phyloP scores from a whole-genome alignment of 2,329 filamentous ascomycete genomes.

The Diaporthe humulicola region DNA sequence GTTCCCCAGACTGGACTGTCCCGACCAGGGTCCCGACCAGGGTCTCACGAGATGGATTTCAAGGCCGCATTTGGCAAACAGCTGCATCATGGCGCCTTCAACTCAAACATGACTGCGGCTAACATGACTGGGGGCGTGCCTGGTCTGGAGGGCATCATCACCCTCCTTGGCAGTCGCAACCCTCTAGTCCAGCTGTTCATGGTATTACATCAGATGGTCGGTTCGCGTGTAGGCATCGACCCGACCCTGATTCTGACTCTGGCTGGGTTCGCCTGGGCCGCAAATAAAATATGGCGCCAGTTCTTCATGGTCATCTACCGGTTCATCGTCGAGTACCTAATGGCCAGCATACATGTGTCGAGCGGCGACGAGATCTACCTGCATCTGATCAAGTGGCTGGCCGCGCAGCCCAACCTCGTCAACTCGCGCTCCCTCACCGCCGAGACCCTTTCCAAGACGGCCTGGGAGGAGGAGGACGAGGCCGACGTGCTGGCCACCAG shows the following conservation, averaged over 20 bases:
- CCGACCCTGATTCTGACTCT: slow-evolving; percentile 61
- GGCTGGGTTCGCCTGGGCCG: slow-evolving; percentile 62
- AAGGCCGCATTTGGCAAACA: slow-evolving; percentile 41
- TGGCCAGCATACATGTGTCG: slow-evolving; percentile 65
- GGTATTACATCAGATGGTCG: slow-evolving; percentile 61
- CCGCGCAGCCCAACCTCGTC: slow-evolving; percentile 63
- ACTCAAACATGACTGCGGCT: slow-evolving; percentile 41
- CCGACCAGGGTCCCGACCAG: background rate
- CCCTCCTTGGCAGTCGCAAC: slow-evolving; percentile 58
- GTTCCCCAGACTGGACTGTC: background rate
- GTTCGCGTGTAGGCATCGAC: slow-evolving; percentile 61
- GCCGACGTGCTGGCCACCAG: slow-evolving; percentile 53
- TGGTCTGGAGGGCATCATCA: slow-evolving; percentile 58
- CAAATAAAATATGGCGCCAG: slow-evolving; percentile 55
- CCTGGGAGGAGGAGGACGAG: slow-evolving; percentile 70
- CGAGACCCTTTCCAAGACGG: slow-evolving; percentile 66
- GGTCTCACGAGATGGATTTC: slow-evolving; percentile 46
- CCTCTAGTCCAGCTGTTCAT: slow-evolving; percentile 57
- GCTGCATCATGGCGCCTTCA: slow-evolving; percentile 43
- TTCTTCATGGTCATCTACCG: slow-evolving; percentile 47
- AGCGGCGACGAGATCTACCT: slow-evolving; percentile 70
- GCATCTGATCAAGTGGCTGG: slow-evolving; percentile 71
- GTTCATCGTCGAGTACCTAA: slow-evolving; percentile 60
- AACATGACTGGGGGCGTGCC: slow-evolving; percentile 39
- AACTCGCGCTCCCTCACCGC: slow-evolving; percentile 67